Evolutionary conservation across 345 rosid genomes (phyloP).

Genomic region (Murraya koenigii): DNA sequence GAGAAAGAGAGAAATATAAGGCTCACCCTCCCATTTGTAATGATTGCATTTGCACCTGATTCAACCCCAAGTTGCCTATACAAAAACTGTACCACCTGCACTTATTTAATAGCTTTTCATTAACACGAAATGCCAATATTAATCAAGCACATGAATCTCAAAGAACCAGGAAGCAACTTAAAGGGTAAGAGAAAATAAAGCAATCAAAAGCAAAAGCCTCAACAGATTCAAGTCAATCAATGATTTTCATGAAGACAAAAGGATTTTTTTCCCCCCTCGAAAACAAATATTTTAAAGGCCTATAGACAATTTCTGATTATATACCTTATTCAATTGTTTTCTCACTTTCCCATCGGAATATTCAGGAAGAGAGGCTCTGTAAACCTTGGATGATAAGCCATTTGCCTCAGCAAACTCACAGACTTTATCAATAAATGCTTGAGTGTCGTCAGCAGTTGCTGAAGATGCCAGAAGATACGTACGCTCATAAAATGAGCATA

Average conservation of each 20-base stretch:
- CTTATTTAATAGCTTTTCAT: background rate
- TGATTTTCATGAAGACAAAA: background rate
- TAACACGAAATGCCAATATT: background rate
- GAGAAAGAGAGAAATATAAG: background rate
- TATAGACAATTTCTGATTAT: background rate
- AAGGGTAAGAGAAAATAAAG: background rate
- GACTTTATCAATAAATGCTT: slow-evolving; percentile 57
- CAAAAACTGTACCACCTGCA: slow-evolving; percentile 68
- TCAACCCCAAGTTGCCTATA: slow-evolving; percentile 63
- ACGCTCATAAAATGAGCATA: slow-evolving; percentile 73
- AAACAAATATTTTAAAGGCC: slow-evolving; percentile 3
- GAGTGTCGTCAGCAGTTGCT: slow-evolving; percentile 39
- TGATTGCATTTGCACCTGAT: slow-evolving; percentile 62
- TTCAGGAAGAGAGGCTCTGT: slow-evolving; percentile 47
- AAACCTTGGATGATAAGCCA: slow-evolving; percentile 62
- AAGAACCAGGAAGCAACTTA: background rate
- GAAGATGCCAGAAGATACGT: slow-evolving; percentile 52
- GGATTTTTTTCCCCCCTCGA: no score
- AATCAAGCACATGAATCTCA: background rate
- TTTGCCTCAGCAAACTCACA: slow-evolving; percentile 80
- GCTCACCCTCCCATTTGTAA: slow-evolving; percentile 95
- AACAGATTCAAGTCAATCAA: background rate
- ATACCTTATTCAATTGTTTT: slow-evolving; percentile 61
- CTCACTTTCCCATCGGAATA: slow-evolving; percentile 42
- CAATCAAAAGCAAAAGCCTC: background rate